These are phyloP conservation scores for Lineolata rhizophorae DNA, from an alignment of 495 filamentous ascomycete genomes.

Conservation along the genomic window DNA sequence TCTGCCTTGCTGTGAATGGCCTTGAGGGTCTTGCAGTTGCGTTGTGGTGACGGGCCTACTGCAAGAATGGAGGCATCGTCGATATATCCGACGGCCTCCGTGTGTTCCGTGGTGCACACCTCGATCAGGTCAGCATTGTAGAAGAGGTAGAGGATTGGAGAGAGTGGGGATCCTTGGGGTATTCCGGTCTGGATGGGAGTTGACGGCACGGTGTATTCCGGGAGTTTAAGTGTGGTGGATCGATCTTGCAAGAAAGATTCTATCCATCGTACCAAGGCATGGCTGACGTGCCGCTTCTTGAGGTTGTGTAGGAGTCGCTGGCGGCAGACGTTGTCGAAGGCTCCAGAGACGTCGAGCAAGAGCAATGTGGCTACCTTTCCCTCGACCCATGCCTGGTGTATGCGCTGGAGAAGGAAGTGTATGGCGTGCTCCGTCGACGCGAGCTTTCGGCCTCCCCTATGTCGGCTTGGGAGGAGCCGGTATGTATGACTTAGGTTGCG, in stretches of 20 bases:
- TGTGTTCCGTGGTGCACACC: slow-evolving; percentile 1
- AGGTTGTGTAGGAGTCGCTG: slow-evolving; percentile 11
- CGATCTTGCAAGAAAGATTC: not conserved
- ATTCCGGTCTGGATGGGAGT: slow-evolving; percentile 3
- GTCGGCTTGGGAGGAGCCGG: slow-evolving; percentile 8
- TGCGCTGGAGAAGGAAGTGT: slow-evolving; percentile 8
- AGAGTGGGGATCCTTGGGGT: slow-evolving; percentile 10
- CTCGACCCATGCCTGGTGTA: slow-evolving; percentile 8
- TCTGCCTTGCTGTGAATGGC: not conserved
- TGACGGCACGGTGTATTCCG: not conserved
- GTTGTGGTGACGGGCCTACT: not conserved
- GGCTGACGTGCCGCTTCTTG: not conserved
- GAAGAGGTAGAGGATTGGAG: slow-evolving; percentile 11
- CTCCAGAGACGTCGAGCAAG: slow-evolving; percentile 11
- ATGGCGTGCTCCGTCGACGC: slow-evolving; percentile 10
- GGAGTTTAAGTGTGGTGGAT: not conserved
- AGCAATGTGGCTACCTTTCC: too few relatives aligned
- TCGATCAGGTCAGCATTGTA: slow-evolving; percentile 8
- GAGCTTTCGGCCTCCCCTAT: slow-evolving; percentile 10
- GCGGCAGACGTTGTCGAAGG: slow-evolving; percentile 11
- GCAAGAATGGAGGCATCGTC: not conserved
- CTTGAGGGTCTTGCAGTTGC: not conserved
- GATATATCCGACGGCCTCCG: not conserved
- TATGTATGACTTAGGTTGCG: slow-evolving; percentile 8
- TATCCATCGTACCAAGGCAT: not conserved